Conservation (phyloP, 1,139 yeast species). For the Blastobotrys serpentis region DNA sequence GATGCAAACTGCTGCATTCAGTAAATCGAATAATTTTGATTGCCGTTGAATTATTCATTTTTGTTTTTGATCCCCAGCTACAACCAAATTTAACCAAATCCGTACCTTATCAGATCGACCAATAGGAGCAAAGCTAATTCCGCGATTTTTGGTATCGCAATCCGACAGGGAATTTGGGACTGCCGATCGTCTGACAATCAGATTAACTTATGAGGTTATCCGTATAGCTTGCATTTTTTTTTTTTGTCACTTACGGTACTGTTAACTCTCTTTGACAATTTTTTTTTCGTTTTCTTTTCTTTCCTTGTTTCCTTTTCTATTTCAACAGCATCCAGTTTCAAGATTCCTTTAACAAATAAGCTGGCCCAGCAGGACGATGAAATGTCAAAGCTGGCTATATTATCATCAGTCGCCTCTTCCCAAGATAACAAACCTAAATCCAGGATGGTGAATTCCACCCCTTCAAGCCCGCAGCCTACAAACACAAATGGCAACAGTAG, state of each 20-base stretch:
- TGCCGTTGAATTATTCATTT: too few species aligned
- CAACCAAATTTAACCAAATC: background rate
- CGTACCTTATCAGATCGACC: background rate
- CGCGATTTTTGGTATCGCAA: background rate
- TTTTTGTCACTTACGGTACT: background rate
- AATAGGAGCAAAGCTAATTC: background rate
- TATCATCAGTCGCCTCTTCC: slow-evolving; percentile 27
- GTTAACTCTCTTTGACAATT: background rate
- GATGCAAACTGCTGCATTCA: too few species aligned
- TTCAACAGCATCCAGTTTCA: too few species aligned
- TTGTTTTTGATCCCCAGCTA: background rate
- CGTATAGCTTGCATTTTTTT: background rate
- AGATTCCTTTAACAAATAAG: background rate
- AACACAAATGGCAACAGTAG: slow-evolving; percentile 2
- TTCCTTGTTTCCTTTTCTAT: too few species aligned
- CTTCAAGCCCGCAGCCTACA: slow-evolving; percentile 1
- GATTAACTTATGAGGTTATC: slow-evolving; percentile 3
- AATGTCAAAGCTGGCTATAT: slow-evolving; percentile 29
- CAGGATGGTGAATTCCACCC: background rate
- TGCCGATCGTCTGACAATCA: slow-evolving; percentile 9
- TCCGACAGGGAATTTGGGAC: background rate
- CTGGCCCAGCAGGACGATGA: slow-evolving; percentile 8
- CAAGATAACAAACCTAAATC: slow-evolving; percentile 14
- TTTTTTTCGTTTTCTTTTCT: too few species aligned
- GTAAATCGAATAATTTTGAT: too few species aligned